Evolutionary conservation across 2,329 filamentous ascomycete species (phyloP).

Genomic region (Colletotrichum shisoi): DNA sequence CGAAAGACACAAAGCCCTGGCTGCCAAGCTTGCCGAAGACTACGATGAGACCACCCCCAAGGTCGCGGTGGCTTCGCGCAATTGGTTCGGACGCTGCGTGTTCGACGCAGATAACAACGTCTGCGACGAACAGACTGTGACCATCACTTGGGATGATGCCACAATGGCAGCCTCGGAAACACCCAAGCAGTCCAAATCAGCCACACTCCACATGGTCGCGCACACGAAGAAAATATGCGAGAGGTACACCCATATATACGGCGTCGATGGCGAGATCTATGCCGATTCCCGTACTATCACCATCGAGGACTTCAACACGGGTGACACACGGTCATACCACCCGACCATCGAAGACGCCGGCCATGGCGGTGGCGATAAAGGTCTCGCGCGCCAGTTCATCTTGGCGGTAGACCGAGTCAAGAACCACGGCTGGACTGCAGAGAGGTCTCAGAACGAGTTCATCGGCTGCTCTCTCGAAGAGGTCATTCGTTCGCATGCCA

Average conservation of each 20-base stretch:
- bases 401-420: slow-evolving; percentile 82
- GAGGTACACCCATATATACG: slow-evolving; percentile 84
- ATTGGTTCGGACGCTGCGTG: slow-evolving; percentile 94
- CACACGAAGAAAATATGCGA: slow-evolving; percentile 88
- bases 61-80: slow-evolving; percentile 59
- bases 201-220: slow-evolving; percentile 92
- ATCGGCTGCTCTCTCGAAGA: slow-evolving; percentile 88
- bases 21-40: slow-evolving; percentile 59
- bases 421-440: slow-evolving; percentile 70
- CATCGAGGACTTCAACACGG: slow-evolving; percentile 64
- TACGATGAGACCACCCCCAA: slow-evolving; percentile 60
- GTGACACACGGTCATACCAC: slow-evolving; percentile 30
- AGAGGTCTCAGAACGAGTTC: slow-evolving; percentile 75
- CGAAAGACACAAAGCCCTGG: slow-evolving; percentile 52
- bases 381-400: slow-evolving; percentile 83
- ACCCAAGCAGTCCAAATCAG: slow-evolving; percentile 68
- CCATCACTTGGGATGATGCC: slow-evolving; percentile 85
- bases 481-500: slow-evolving; percentile 84
- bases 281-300: slow-evolving; percentile 83
- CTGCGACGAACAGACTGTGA: slow-evolving; percentile 90
- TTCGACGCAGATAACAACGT: slow-evolving; percentile 94
- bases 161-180: slow-evolving; percentile 35
- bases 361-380: slow-evolving; percentile 39
- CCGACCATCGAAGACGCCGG: slow-evolving; percentile 38
- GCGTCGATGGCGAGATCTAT: slow-evolving; percentile 82